phyloP scores from a whole-genome alignment of 768 basidiomycete species.

The Podaxis sp. region DNA sequence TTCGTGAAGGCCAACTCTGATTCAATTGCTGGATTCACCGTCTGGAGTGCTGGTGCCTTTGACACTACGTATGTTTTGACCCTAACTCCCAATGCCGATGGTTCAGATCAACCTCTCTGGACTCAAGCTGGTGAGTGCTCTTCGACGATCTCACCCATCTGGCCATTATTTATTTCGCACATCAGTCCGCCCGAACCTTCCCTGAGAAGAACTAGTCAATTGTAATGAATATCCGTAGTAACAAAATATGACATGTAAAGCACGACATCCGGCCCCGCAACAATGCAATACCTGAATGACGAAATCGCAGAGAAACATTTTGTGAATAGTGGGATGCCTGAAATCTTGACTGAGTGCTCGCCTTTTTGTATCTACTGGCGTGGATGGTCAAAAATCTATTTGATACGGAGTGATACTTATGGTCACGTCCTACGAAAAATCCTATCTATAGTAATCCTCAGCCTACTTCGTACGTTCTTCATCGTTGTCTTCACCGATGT shows the following conservation, averaged over 20 bases:
- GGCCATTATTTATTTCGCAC: not conserved
- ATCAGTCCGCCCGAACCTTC: slow-evolving; percentile 4
- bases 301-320: too few species aligned
- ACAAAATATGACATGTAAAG: not conserved
- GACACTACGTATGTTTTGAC: slow-evolving; percentile 48
- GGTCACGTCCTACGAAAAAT: too few species aligned
- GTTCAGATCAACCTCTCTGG: slow-evolving; percentile 47
- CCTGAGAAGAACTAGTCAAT: not conserved
- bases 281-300: too few species aligned
- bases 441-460: too few species aligned
- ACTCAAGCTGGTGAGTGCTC: slow-evolving; percentile 33
- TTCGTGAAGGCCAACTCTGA: slow-evolving; percentile 43
- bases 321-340: too few species aligned
- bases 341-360: too few species aligned
- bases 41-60: slow-evolving; percentile 55
- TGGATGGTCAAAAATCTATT: too few species aligned
- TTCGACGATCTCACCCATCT: not conserved
- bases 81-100: slow-evolving; percentile 45
- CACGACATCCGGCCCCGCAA: not conserved
- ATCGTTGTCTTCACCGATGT: too few species aligned
- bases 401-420: too few species aligned
- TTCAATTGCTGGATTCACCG: slow-evolving; percentile 47
- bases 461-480: too few species aligned
- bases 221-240: not conserved
- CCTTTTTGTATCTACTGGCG: too few species aligned